A percentile compares a stretch with the other conserved stretches of the same genome.
These are phyloP conservation scores for Euptelea pleiosperma DNA, from an alignment of 164 flowering plant genomes.

Conservation along the genomic window DNA sequence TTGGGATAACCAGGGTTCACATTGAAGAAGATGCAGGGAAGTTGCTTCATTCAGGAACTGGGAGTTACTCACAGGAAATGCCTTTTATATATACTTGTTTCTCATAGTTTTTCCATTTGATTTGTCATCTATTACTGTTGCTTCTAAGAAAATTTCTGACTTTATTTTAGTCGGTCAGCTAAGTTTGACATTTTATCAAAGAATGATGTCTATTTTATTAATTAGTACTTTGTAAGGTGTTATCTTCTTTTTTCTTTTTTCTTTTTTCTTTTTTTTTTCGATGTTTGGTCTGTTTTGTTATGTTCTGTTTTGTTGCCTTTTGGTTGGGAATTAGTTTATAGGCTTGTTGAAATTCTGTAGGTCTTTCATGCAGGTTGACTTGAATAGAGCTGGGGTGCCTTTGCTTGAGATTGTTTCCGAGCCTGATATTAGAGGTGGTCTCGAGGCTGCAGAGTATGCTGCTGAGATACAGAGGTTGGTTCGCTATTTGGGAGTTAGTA, in stretches of 20 bases:
- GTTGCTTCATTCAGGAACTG: conserved; percentile 70
- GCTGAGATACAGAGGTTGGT: conserved; percentile 92
- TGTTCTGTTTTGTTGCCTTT: neutral
- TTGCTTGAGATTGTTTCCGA: conserved; percentile 95
- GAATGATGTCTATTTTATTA: too few species aligned
- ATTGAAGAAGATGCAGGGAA: conserved; percentile 99
- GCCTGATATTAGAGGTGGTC: conserved; percentile 89
- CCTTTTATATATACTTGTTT: neutral
- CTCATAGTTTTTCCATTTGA: neutral
- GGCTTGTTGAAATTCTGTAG: conserved; percentile 3
- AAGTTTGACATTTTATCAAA: too few species aligned
- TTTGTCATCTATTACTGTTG: neutral
- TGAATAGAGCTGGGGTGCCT: conserved; percentile 97
- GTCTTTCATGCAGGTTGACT: conserved; percentile 61
- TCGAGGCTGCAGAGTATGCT: conserved; percentile 93
- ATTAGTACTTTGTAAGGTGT: too few species aligned
- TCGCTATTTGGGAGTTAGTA: conserved; percentile 81
- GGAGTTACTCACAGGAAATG: conserved; percentile 58
- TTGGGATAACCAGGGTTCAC: conserved; percentile 90
- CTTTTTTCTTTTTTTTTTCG: neutral
- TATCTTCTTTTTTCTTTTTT: too few species aligned
- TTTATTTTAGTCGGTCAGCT: too few species aligned
- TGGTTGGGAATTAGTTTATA: neutral
- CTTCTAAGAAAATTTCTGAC: too few species aligned
- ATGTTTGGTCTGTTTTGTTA: neutral